Evolutionary conservation across 2,329 filamentous ascomycete species (phyloP), one percentile per base, ranked within the genome.

Genomic region (Aphanocladium album): DNA sequence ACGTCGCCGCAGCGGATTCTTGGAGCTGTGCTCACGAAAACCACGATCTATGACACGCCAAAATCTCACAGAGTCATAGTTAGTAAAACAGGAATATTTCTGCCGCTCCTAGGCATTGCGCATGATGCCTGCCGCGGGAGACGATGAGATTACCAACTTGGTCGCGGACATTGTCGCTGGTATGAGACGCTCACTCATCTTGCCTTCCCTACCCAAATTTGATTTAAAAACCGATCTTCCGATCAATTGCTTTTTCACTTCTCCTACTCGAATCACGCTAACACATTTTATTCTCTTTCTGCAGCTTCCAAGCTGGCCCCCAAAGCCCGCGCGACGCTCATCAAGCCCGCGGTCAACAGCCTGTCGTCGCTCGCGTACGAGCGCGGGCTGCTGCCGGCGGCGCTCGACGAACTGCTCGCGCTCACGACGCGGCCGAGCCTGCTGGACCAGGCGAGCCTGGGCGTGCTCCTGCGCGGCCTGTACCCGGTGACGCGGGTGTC

Each of bases 401-500:
- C 83, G 30, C 79, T 96, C 53, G 76, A 79, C 59, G 78, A 81
- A 57, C 77, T 96, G 35, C 75, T 95, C 65, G 82, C 87, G 61
- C 78, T 93, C 60, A 74, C 91, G 65, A 87, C 87, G 21, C 77
- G 79, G 23, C 86, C 86, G 51, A 89, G 80, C 66, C 78, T 87
- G 66, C 81, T 96, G 23, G 90, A 95, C 71, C 91, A 95, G 73
- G 86, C 86, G 30, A 91, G 86, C 65, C 79, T 88, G 30, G 86
- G 83, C 16, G 83, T 80, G 30, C 77, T 96, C 53, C 74, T 91
- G 67, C 89, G 87, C 64, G 90, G 89, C 62, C 76, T 96, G 54
- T 96, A 93, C 72, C 91, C 91, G 2, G 80, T 83, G n/a, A 79
- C 80, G 43, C 80, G 79, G 46, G 80, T 96, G n/a, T 71, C 83